Evolutionary conservation across 2,329 filamentous ascomycete genomes (phyloP).

Genomic region (Cercospora berteroae): DNA sequence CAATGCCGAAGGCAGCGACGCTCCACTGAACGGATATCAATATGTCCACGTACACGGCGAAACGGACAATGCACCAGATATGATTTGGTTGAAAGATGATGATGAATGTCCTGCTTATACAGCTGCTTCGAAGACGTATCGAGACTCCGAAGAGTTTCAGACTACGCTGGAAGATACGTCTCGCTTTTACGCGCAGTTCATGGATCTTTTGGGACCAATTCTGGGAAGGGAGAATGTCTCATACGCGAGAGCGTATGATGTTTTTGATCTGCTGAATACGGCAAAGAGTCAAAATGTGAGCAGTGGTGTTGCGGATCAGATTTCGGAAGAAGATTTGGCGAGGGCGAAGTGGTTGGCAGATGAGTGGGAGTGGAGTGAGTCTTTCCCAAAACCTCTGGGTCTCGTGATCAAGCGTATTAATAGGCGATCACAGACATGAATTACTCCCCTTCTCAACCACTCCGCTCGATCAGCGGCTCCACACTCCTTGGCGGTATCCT

Average conservation of each 20-base stretch:
- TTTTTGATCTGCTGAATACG: conserved; percentile 16
- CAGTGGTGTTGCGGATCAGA: neutral
- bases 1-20: no score
- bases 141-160: neutral
- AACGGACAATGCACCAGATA: conserved; percentile 13
- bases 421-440: neutral
- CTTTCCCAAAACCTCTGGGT: neutral
- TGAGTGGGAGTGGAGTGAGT: conserved; percentile 14
- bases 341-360: conserved; percentile 5
- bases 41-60: conserved; percentile 15
- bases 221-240: conserved; percentile 12
- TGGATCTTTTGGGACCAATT: neutral
- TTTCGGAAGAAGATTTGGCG: neutral
- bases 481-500: conserved; percentile 14
- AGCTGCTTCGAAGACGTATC: conserved; percentile 1
- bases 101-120: conserved; percentile 12
- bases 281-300: conserved; percentile 10
- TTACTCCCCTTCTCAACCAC: neutral
- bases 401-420: neutral
- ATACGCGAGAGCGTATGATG: conserved; percentile 12
- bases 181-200: conserved; percentile 9
- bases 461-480: conserved; percentile 5
- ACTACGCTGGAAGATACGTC: neutral
- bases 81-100: conserved; percentile 19
- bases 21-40: conserved; percentile 12